Base-by-base conservation (phyloP, 106 monocot species). In the Narthecium ossifragum region DNA sequence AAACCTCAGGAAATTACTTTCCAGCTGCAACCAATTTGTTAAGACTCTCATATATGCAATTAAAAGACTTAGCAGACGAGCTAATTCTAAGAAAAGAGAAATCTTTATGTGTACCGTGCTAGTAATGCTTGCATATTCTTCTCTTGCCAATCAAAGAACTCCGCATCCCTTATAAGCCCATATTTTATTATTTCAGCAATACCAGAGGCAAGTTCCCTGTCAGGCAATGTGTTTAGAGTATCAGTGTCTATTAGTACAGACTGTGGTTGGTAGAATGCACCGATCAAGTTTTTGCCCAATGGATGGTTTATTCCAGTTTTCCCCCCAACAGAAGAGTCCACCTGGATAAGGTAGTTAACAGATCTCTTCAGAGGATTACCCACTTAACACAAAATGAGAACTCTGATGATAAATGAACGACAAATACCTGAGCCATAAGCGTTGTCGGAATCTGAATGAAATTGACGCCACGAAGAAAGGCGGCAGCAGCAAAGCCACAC, bases 301-400 rank as follows among this genome's bases (percentile, higher is more conserved):
- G 98, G 76, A 65, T 99, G 91, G 61, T 99, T 99, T 60, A 99
- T 82, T 61, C 91, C 98, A 46, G 98, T 99, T 73, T 99, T 99
- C 32, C 98, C 98, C 30, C 98, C 98, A 64, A 99, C 98, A 40
- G 98, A 99, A 43, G 98, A 99, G 79, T 99, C 98, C 40, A 99
- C 98, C 98, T 99, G 59, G 30, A 69, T 9, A 4, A 56, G 38
- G 3, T 13, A 56, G 31, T 56, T 56, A 24, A 26, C 21, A 49
- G 47, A 59, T 61, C 24, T 18, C 15, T 18, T 50, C 8, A 18
- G 22, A 58, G 8, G 24, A 12, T 33, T 15, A 22, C 29, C 18
- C 8, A n/a, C 14, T 12, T 9, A 8, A 37, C 36, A 13, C 27
- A 18, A 28, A 46, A 64, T 23, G 4, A 15, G 6, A 22, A 21